phyloP scores from a whole-genome alignment of 306 rosid species.

The Crataegus laevigata region DNA sequence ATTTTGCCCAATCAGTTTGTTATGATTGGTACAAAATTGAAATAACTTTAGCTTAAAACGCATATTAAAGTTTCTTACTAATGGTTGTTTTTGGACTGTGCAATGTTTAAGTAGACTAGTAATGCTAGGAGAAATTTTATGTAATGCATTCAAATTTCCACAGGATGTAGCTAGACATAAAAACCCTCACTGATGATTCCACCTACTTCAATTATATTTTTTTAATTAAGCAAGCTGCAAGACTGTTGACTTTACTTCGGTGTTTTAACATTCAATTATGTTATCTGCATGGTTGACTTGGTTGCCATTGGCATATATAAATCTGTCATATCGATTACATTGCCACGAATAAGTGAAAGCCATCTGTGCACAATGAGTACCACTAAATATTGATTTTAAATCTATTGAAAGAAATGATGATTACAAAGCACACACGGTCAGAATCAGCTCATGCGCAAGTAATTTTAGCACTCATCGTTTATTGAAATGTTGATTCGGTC shows the following conservation, averaged over 20 bases:
- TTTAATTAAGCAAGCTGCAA: constrained; percentile 1
- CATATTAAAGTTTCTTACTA: background rate
- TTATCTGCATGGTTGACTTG: constrained; percentile 14
- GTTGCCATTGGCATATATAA: background rate
- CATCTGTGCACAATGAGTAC: background rate
- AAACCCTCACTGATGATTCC: constrained; percentile 4
- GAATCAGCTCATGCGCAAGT: too few species aligned
- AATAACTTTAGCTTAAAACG: background rate
- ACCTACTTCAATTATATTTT: background rate
- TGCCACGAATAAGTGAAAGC: background rate
- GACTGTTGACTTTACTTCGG: background rate
- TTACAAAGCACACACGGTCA: too few species aligned
- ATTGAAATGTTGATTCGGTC: background rate
- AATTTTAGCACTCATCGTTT: background rate
- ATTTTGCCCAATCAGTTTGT: background rate
- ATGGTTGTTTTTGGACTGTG: background rate
- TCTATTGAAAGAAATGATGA: background rate
- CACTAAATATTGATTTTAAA: background rate
- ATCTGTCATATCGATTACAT: background rate
- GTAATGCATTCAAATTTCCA: background rate
- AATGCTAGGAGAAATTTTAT: background rate
- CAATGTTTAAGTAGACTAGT: background rate
- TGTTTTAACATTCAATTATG: constrained; percentile 7
- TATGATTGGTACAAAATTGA: background rate
- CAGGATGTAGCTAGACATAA: constrained; percentile 8